Evolutionary conservation across 2,329 filamentous ascomycete species (phyloP).

Genomic region (Arthrobotrys musiformis): DNA sequence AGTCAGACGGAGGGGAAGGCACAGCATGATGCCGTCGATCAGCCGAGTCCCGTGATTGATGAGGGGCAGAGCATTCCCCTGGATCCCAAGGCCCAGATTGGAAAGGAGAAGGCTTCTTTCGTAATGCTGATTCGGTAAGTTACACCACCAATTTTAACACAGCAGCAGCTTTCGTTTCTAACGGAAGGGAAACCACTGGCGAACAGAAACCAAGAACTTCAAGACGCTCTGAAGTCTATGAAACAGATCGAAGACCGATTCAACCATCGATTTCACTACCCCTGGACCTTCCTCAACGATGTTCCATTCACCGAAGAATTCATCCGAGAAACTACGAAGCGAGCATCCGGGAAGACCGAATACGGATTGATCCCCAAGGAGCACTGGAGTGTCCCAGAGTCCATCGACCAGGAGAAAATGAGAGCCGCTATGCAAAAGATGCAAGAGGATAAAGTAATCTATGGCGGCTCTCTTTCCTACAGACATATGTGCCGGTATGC

Average conservation of each 20-base stretch:
- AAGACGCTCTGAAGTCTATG: conserved; percentile 59
- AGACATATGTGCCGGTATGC: conserved; percentile 57
- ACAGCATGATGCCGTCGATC: conserved; percentile 5
- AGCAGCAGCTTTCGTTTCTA: neutral
- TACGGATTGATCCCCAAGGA: conserved; percentile 58
- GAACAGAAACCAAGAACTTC: conserved; percentile 58
- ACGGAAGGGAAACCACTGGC: neutral
- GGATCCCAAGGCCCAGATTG: conserved; percentile 49
- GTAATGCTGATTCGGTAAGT: conserved; percentile 59
- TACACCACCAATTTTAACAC: neutral
- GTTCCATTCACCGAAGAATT: conserved; percentile 59
- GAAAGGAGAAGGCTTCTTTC: conserved; percentile 58
- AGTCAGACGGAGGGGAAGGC: conserved; percentile 3
- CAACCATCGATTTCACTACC: conserved; percentile 59
- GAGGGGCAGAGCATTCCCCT: conserved; percentile 7
- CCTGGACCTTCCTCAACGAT: conserved; percentile 60
- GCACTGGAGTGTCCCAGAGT: conserved; percentile 58
- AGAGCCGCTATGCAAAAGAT: conserved; percentile 56
- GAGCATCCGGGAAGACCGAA: conserved; percentile 58
- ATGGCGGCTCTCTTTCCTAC: conserved; percentile 58
- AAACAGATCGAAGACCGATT: conserved; percentile 59
- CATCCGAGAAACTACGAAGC: conserved; percentile 57
- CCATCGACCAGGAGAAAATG: conserved; percentile 57
- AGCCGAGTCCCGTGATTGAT: neutral
- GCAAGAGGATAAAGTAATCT: conserved; percentile 58